Conservation (phyloP, 441 rosid genomes). For the Hypseocharis bilobata region DNA sequence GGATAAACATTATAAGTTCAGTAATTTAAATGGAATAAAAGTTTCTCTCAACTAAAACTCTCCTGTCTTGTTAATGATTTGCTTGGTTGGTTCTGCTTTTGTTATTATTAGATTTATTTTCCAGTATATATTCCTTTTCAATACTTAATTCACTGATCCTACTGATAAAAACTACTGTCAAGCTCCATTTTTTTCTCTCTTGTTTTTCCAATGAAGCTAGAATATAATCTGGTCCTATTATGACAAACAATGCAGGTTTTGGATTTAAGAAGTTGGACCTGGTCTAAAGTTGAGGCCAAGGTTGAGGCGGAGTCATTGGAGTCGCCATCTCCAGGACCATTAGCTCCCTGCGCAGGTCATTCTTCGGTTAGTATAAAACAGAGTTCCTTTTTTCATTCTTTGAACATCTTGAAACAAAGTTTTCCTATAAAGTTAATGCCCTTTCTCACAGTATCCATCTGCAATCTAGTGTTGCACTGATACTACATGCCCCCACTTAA, state of each 20-base stretch:
- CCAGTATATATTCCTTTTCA: neutral
- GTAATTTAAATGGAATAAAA: slow-evolving; percentile 7
- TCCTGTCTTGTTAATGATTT: neutral
- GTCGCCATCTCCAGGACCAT: slow-evolving; percentile 33
- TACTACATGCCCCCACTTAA: slow-evolving; percentile 9
- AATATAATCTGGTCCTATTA: slow-evolving; percentile 17
- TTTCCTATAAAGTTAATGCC: slow-evolving; percentile 13
- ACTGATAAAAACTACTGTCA: neutral
- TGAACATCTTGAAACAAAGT: slow-evolving; percentile 13
- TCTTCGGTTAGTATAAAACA: slow-evolving; percentile 59
- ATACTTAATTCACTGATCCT: neutral
- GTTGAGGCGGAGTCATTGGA: slow-evolving; percentile 45
- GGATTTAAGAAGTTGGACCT: slow-evolving; percentile 87
- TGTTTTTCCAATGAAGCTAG: neutral
- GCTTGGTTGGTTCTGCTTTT: neutral
- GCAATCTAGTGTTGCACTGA: slow-evolving; percentile 16
- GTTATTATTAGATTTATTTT: neutral
- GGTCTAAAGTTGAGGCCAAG: slow-evolving; percentile 82
- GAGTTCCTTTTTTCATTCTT: slow-evolving; percentile 17
- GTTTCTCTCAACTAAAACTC: neutral
- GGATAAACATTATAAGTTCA: neutral
- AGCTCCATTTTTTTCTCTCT: neutral
- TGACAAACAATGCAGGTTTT: slow-evolving; percentile 51
- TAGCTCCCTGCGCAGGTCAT: slow-evolving; percentile 87
- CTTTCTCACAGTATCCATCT: slow-evolving; percentile 21